A percentile compares a stretch with the other conserved stretches of the same genome.
Conservation (phyloP, 129 eudicot species). For the Rutidosis leptorrhynchoides region DNA sequence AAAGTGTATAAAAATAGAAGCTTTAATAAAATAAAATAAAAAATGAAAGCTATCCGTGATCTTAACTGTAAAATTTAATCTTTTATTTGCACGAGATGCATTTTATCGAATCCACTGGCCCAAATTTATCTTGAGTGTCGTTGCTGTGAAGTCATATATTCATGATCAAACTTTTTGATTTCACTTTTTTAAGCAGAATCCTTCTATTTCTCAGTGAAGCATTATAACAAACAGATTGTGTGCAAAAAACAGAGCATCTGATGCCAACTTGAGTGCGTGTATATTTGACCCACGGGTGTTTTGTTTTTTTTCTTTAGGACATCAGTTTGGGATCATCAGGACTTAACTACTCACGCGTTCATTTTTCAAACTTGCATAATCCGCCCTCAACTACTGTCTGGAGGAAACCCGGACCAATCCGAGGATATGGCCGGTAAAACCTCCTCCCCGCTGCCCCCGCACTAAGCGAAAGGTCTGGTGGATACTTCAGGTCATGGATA, state of each 20-base stretch:
- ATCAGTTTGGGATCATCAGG: no score
- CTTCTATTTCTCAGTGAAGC: constrained; percentile 15
- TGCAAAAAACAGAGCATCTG: constrained; percentile 14
- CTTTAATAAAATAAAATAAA: constrained; percentile 11
- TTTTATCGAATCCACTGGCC: constrained; percentile 14
- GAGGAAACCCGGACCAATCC: no score
- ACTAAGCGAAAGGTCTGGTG: no score
- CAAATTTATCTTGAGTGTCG: neutral
- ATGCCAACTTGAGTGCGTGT: constrained; percentile 16
- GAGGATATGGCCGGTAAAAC: no score
- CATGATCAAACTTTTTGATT: constrained; percentile 7
- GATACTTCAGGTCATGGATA: no score
- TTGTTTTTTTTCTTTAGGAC: no score
- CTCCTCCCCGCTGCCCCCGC: no score
- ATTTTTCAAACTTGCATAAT: no score
- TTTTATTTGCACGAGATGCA: constrained; percentile 17
- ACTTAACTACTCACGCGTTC: no score
- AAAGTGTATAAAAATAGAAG: neutral
- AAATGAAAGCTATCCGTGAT: constrained; percentile 25
- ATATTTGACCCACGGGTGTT: neutral
- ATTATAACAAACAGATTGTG: constrained; percentile 15
- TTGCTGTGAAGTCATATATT: constrained; percentile 12
- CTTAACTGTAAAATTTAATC: neutral
- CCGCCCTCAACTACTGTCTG: no score
- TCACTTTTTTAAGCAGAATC: neutral